phyloP scores from a whole-genome alignment of 179 eudicot genomes.

The Silene noctiflora region DNA sequence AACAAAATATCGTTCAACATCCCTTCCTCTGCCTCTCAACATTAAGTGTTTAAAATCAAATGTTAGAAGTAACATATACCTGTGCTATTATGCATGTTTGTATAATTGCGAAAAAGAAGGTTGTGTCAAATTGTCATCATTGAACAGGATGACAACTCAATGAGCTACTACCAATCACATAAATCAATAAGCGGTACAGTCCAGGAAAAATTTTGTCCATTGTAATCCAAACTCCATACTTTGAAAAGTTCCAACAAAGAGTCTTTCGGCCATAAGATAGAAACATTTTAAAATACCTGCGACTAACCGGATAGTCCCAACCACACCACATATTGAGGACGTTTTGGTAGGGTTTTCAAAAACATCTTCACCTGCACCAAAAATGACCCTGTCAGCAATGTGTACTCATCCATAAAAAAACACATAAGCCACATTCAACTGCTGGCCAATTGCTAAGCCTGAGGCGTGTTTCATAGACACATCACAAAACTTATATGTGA shows the following conservation, averaged over 20 bases:
- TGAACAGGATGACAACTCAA: neutral
- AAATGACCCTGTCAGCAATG: conserved; percentile 4
- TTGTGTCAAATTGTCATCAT: neutral
- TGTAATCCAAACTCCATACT: neutral
- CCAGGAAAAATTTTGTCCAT: neutral
- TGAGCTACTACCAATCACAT: neutral
- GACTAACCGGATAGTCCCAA: conserved; percentile 82
- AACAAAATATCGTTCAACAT: neutral
- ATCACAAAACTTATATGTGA: neutral
- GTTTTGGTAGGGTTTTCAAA: conserved; percentile 47
- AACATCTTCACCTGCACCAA: conserved; percentile 52
- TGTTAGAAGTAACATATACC: neutral
- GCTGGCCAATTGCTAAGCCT: neutral
- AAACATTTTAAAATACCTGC: conserved; percentile 51
- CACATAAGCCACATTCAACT: neutral
- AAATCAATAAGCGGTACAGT: neutral
- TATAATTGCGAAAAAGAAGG: neutral
- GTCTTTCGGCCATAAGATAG: neutral
- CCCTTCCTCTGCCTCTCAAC: neutral
- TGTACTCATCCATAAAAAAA: neutral
- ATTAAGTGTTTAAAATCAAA: neutral
- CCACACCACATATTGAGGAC: conserved; percentile 74
- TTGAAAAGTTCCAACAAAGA: neutral
- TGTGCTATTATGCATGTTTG: neutral
- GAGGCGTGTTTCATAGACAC: neutral